These are phyloP conservation scores for Ilyonectria sp. DNA, from an alignment of 2,329 filamentous ascomycete species.

Conservation along the genomic window DNA sequence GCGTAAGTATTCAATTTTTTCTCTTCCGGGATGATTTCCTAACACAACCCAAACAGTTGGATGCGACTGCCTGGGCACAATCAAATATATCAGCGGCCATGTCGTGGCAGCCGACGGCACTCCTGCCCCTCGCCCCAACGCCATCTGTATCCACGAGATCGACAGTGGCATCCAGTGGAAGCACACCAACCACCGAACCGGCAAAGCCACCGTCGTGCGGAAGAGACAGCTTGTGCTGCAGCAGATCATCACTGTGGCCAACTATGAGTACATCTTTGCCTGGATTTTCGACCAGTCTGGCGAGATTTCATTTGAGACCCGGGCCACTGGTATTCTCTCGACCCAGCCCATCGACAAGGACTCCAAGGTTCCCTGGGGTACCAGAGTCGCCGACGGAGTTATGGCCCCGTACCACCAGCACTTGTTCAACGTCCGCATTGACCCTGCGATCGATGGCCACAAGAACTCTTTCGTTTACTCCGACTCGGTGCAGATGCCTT, in stretches of 20 bases:
- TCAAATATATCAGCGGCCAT: constrained; percentile 74
- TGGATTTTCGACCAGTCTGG: constrained; percentile 74
- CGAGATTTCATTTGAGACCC: constrained; percentile 72
- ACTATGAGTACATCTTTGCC: constrained; percentile 75
- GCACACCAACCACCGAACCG: constrained; percentile 77
- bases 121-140: constrained; percentile 67
- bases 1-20: constrained; percentile 30
- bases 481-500: constrained; percentile 54
- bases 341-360: constrained; percentile 73
- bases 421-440: constrained; percentile 75
- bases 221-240: constrained; percentile 76
- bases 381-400: constrained; percentile 74
- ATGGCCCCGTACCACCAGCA: constrained; percentile 80
- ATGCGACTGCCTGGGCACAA: constrained; percentile 79
- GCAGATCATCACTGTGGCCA: constrained; percentile 77
- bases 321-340: constrained; percentile 77
- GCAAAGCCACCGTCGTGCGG: constrained; percentile 71
- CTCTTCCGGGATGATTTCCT: not conserved
- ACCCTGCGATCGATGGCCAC: constrained; percentile 71
- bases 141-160: constrained; percentile 79
- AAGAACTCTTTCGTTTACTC: constrained; percentile 65
- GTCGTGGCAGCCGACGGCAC: constrained; percentile 68
- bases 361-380: constrained; percentile 67
- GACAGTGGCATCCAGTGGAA: constrained; percentile 82
- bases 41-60: constrained; percentile 58